Conservation (phyloP, 257 asterid genomes). For the Solanum peruvianum region DNA sequence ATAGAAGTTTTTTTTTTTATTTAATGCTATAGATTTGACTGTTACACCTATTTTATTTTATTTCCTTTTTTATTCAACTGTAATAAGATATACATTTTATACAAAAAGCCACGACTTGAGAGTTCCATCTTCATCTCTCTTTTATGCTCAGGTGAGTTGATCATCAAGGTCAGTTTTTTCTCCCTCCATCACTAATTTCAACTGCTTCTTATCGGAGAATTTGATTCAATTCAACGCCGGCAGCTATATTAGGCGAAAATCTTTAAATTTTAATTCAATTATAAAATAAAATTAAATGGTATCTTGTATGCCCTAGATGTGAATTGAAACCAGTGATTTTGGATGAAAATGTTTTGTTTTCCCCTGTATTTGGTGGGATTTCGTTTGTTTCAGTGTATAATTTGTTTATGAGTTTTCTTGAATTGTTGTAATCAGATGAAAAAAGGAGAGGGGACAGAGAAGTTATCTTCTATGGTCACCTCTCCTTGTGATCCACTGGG, state of each 20-base stretch:
- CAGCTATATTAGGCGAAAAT: not conserved
- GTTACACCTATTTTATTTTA: not conserved
- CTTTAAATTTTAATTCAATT: not conserved
- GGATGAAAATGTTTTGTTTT: not conserved
- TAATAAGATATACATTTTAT: not conserved
- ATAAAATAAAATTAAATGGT: not conserved
- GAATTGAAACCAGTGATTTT: not conserved
- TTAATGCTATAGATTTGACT: not conserved
- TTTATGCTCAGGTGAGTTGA: not conserved
- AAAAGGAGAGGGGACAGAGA: conserved; percentile 42
- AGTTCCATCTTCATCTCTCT: not conserved
- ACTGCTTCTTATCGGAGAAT: not conserved
- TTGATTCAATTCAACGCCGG: not conserved
- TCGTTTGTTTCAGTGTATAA: not conserved
- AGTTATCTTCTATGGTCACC: conserved; percentile 18
- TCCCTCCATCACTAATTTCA: not conserved
- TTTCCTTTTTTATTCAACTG: not conserved
- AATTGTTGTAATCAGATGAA: conserved; percentile 28
- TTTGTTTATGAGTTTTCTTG: not conserved
- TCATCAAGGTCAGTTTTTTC: conserved; percentile 7
- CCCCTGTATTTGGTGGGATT: not conserved
- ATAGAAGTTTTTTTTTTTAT: not conserved
- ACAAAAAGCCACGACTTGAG: not conserved
- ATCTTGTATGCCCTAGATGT: not conserved
- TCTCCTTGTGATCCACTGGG: conserved; percentile 28